Conservation (phyloP, 805 yeast species). For the Kockiozyma suomiensis region DNA sequence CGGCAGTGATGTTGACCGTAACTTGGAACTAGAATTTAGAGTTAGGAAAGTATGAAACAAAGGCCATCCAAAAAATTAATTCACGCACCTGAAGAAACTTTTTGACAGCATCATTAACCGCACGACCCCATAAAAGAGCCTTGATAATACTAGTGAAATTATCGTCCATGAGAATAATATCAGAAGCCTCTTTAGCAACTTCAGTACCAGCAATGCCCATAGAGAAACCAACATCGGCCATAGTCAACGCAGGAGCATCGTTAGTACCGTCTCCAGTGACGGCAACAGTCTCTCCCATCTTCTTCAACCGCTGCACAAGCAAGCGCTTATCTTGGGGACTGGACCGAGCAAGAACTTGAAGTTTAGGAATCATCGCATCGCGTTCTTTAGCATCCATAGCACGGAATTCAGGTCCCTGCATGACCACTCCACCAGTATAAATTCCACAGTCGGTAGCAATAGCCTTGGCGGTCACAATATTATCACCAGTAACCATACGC, state of each 20-base stretch:
- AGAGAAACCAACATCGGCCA: constrained; percentile 97
- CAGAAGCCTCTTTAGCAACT: constrained; percentile 97
- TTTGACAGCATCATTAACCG: constrained; percentile 90
- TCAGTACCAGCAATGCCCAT: constrained; percentile 99
- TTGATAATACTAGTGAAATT: constrained; percentile 92
- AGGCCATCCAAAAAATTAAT: not conserved
- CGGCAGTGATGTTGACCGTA: constrained; percentile 97
- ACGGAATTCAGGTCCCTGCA: constrained; percentile 94
- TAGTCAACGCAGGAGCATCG: constrained; percentile 95
- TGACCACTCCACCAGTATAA: constrained; percentile 57
- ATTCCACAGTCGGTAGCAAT: constrained; percentile 88
- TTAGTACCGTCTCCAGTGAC: constrained; percentile 99
- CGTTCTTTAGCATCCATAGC: constrained; percentile 62
- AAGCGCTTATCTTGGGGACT: constrained; percentile 94
- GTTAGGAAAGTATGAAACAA: not conserved
- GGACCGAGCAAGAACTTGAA: constrained; percentile 88
- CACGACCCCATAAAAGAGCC: constrained; percentile 98
- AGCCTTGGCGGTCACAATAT: constrained; percentile 85
- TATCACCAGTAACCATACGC: constrained; percentile 98
- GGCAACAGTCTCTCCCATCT: constrained; percentile 90
- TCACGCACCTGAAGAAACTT: constrained; percentile 72
- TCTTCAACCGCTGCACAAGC: constrained; percentile 76
- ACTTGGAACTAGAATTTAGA: constrained; percentile 61
- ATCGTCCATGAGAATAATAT: constrained; percentile 88
- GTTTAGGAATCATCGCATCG: constrained; percentile 62